Evolutionary conservation across 2,329 filamentous ascomycete genomes (phyloP), one percentile per base, ranked within the genome.

Genomic region (Pestalotiopsis sp.): DNA sequence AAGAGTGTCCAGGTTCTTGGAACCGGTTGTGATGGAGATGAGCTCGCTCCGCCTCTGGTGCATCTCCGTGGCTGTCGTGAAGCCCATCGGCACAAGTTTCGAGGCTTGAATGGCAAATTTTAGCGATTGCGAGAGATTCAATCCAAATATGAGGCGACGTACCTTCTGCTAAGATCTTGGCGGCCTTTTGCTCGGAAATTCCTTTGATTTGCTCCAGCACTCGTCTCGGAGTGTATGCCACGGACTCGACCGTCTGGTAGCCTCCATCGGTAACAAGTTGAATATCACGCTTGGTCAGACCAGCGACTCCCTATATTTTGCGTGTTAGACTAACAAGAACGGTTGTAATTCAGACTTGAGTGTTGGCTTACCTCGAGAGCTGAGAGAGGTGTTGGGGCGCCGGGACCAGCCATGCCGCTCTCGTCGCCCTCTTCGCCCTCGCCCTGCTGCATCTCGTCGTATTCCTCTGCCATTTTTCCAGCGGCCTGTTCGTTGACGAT

Each of bases 61-160:
- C 95, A 99, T 99, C 82, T 99, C 97, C 0, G 96, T 99, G 3
- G 96, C 96, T 0, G 96, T 99, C 1, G 97, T 99, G 79, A 99
- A 99, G 57, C 96, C 96, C 95, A 99, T 97, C 0, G 96, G 96
- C 0, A 99, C 96, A 65, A 98, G 88, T 81, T 98, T 99, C 1
- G 94, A 95, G 36, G 95, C 95, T 97, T 25, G 14, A n/a, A 45
- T 23, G 52, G 6, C 5, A 11, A 38, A 45, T 41, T 41, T 67
- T 57, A 56, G 63, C 36, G 9, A 13, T 14, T 5, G 6, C 5
- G n/a, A 13, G 13, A 9, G 23, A 23, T 14, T 23, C 3, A 4
- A 13, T 2, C 14, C 23, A 25, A 14, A 9, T 11, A n/a, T 17
- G 27, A 23, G 13, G 61, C n/a, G n/a, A 71, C 82, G 72, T 80